These are phyloP conservation scores for Thermothelomyces thermophilus DNA, from an alignment of 2,329 filamentous ascomycete species.

Conservation along the genomic window DNA sequence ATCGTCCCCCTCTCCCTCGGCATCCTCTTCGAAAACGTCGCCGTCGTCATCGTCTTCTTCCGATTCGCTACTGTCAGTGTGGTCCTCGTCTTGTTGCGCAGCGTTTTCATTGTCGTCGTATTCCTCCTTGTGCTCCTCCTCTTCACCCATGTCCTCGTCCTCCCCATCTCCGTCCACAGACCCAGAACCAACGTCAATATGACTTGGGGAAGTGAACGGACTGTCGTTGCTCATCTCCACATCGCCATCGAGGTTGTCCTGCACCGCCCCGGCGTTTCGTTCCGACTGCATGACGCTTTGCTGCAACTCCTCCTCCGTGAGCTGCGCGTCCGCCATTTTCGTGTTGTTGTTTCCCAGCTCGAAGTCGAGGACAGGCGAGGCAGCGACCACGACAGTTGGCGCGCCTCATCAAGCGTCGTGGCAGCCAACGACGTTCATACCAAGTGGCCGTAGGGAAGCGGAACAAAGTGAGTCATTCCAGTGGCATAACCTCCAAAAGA, in stretches of 20 bases:
- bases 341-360: slow-evolving; percentile 10
- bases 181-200: slow-evolving; percentile 18
- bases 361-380: background rate
- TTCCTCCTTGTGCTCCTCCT: slow-evolving; percentile 28
- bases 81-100: slow-evolving; percentile 22
- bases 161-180: slow-evolving; percentile 21
- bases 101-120: slow-evolving; percentile 29
- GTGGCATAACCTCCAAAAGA: slow-evolving; percentile 12
- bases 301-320: slow-evolving; percentile 53
- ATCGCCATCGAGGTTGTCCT: slow-evolving; percentile 31
- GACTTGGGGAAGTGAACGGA: slow-evolving; percentile 17
- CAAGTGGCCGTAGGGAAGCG: slow-evolving; percentile 8
- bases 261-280: slow-evolving; percentile 36
- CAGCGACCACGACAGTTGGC: slow-evolving; percentile 6
- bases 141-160: slow-evolving; percentile 22
- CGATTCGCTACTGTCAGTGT: slow-evolving; percentile 19
- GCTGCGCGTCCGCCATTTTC: slow-evolving; percentile 45
- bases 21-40: slow-evolving; percentile 26
- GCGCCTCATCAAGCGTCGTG: slow-evolving; percentile 18
- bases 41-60: slow-evolving; percentile 26
- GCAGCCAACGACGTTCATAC: slow-evolving; percentile 18
- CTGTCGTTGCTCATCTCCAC: slow-evolving; percentile 25
- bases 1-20: slow-evolving; percentile 27
- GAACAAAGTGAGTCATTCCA: slow-evolving; percentile 12
- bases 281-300: slow-evolving; percentile 49